Base-by-base conservation (phyloP, 495 filamentous ascomycete genomes). In the Trichoderma reesei region DNA sequence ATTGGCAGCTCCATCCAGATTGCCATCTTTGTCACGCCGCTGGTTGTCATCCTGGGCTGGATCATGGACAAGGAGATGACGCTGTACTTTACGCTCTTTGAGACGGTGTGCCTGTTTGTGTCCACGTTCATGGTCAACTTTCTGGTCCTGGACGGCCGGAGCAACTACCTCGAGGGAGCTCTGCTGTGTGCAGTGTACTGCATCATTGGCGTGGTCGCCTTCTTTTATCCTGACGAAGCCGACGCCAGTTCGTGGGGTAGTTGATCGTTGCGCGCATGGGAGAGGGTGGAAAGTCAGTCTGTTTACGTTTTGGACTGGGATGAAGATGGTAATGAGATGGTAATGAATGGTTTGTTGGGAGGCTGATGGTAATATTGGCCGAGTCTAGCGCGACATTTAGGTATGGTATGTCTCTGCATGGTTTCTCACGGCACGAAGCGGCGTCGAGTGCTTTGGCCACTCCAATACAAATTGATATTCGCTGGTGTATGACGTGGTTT, bases 21-120 rank as follows among this genome's bases (percentile, higher is more conserved):
- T 78, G 90, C 92, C 31, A 82, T 96, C 63, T 96, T 96, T 74
- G 82, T 96, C 51, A 96, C 92, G 3, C 92, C 92, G 0, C 76
- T 96, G 63, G 84, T 95, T 46, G 91, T 96, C 33, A 84, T 96
- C 11, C 81, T 96, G n/a, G 92, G 91, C 11, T 96, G 91, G 92
- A 84, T 82, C 64, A 83, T 96, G 79, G 77, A 80, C 65, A 90
- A 87, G 69, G 82, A 88, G 36, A 96, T 96, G 91, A 86, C 85
- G 38, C 76, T 96, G 13, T 95, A 93, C 77, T 96, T 96, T 69
- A 96, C 89, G 41, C 78, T 96, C 33, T 96, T 96, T 73, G 92
- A 96, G 79, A 96, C 92, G 4, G 85, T 95, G 10, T 88, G 81
- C 56, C 77, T 96, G 31, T 95, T 96, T 70, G 90, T 92, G 18